Conservation (phyloP, 2,329 filamentous ascomycete genomes). For the Xylaria sp. region DNA sequence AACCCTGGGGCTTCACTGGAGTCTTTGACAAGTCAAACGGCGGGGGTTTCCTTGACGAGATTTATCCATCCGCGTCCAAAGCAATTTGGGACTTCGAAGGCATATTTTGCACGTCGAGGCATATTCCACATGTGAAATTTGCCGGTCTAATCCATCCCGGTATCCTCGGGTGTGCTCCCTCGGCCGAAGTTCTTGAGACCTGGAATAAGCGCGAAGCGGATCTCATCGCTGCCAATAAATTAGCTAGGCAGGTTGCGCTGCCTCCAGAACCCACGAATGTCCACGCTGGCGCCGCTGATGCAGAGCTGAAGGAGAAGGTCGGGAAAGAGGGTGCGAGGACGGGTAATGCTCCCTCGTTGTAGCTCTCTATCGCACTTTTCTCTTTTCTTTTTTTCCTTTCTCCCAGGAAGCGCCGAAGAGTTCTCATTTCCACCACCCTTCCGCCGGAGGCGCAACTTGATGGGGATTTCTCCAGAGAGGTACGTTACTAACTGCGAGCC, state of each 20-base stretch:
- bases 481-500: slow-evolving; percentile 5
- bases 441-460: not conserved
- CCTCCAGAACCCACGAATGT: slow-evolving; percentile 78
- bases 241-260: slow-evolving; percentile 78
- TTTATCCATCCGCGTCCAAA: slow-evolving; percentile 81
- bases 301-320: slow-evolving; percentile 71
- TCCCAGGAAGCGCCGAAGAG: not conserved
- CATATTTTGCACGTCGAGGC: slow-evolving; percentile 78
- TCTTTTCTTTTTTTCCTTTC: not conserved
- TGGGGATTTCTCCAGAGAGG: too few species aligned
- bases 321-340: slow-evolving; percentile 84
- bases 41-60: slow-evolving; percentile 87
- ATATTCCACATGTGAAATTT: slow-evolving; percentile 89
- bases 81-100: slow-evolving; percentile 69
- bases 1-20: slow-evolving; percentile 91
- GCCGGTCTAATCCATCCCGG: slow-evolving; percentile 91
- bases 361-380: not conserved
- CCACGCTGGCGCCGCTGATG: slow-evolving; percentile 75
- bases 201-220: slow-evolving; percentile 89
- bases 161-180: slow-evolving; percentile 90
- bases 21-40: slow-evolving; percentile 84
- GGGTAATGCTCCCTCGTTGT: slow-evolving; percentile 3
- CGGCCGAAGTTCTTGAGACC: slow-evolving; percentile 76
- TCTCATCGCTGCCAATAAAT: slow-evolving; percentile 75
- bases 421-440: not conserved